A percentile compares a stretch with the other conserved stretches of the same genome.
Conservation (phyloP, 495 filamentous ascomycete genomes). For the Xylaria flabelliformis region DNA sequence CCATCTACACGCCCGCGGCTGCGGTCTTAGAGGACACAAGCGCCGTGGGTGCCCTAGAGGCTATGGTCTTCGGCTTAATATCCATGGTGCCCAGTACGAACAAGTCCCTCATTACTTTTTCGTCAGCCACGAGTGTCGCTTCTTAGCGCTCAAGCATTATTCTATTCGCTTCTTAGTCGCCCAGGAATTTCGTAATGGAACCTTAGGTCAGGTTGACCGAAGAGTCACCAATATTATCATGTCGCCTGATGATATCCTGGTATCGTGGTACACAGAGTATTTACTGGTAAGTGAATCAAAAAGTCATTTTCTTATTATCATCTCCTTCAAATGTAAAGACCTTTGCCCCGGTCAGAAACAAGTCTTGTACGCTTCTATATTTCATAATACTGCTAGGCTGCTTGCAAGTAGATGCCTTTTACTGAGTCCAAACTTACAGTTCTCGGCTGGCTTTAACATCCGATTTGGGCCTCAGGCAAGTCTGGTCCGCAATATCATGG, state of each 20-base stretch:
- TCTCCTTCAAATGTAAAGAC: background rate
- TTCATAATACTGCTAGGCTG: too few relatives aligned
- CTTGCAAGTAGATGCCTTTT: background rate
- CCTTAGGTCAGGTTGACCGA: background rate
- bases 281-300: background rate
- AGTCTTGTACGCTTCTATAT: background rate
- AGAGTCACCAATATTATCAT: background rate
- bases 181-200: background rate
- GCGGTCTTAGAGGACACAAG: background rate
- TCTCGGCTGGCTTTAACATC: background rate
- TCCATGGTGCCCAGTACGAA: background rate
- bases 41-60: background rate
- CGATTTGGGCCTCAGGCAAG: background rate
- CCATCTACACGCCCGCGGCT: conserved; percentile 2
- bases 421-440: background rate
- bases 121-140: background rate
- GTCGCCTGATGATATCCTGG: conserved; percentile 7
- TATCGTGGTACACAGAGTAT: background rate
- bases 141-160: background rate
- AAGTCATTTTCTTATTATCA: background rate
- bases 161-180: conserved; percentile 5
- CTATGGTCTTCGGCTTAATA: background rate
- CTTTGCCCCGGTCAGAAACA: too few relatives aligned
- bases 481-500: background rate
- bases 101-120: conserved; percentile 3